Evolutionary conservation across 768 basidiomycete genomes (phyloP), one percentile per base, ranked within the genome.

Genomic region (Leccinum disarticulatum): DNA sequence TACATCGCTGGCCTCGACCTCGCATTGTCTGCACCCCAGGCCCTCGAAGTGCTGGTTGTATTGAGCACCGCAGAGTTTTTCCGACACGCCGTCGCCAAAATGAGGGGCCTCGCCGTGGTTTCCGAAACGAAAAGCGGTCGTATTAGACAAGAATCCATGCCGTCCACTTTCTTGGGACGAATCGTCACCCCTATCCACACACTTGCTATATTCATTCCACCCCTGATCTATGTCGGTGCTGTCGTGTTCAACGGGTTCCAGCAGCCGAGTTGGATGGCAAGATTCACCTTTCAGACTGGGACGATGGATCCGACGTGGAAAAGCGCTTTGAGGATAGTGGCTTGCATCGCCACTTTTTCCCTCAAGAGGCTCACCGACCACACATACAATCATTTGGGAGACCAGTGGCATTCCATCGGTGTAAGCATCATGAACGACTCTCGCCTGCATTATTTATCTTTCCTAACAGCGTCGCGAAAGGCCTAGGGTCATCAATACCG

Each of bases 201-300:
- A 11, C 30, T 66, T 2, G 66, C 67, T 9, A 27, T 54, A 3
- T 46, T 64, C 19, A 10, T 66, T 31, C 61, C 68, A 1, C 71
- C 74, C 6, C 10, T 68, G 14, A 30, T 66, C 6, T 76, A 73
- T 25, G 51, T 70, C 25, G 60, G 56, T n/a, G 64, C 62, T 22
- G 25, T 75, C 43, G 61, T 25, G 1, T 48, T 68, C 43, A 74
- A 71, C 46, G 33, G 62, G 17, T 59, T 77, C 54, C 60, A 61
- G 8, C 73, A 66, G 52, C 73, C 74, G 1, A 55, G 54, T 11
- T 77, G 77, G 76, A 64, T 75, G 62, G 36, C 43, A 14, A 62
- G 49, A 25, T 66, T 52, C 22, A 59, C 66, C 6, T 55, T 74
- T 19, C 57, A 69, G 2, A 7, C 53, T 3, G 54, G 62, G 22